Evolutionary conservation across 306 rosid genomes (phyloP), one percentile per base, ranked within the genome.

Genomic region (Vigna hirtella): DNA sequence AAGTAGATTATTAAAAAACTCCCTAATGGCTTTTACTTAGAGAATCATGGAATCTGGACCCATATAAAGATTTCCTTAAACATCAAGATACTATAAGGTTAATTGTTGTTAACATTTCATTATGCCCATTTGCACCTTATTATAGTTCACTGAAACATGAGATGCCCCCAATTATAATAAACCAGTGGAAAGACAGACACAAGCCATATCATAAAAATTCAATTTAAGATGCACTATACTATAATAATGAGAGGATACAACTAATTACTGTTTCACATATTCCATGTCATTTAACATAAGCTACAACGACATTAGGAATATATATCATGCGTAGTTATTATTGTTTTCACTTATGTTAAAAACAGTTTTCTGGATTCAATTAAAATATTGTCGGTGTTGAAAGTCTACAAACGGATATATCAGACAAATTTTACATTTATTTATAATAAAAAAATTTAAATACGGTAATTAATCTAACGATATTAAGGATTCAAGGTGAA

Each of bases 1-100:
- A 56, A 62, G 57, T 57, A 47, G 30, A 48, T 36, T 24, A n/a
- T 56, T 20, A 45, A 86, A 72, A 73, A 30, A 48, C 9, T 7
- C 70, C 67, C 42, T 53, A 40, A 50, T 49, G 48, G 55, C 22
- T 59, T 81, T 74, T 51, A 43, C 81, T n/a, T 28, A 6, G 9
- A 75, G 77, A 58, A 75, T 76, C 67, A 62, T 70, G 52, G 63
- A 64, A 73, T 22, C 14, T 64, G 85, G 85, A 63, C 78, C 79
- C 70, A 30, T 42, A 12, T 42, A 26, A 52, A 32, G 36, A 30
- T 76, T 82, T 72, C 70, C 85, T 64, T 77, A 70, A 77, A 61
- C 49, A 45, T 30, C 70, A 82, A 82, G 82, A 70, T 45, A 69
- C 70, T 28, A 26, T 26, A 32, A 30, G 64, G 65, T 56, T 77